Conservation (phyloP, 306 rosid species). For the Hippophae rhamnoides region DNA sequence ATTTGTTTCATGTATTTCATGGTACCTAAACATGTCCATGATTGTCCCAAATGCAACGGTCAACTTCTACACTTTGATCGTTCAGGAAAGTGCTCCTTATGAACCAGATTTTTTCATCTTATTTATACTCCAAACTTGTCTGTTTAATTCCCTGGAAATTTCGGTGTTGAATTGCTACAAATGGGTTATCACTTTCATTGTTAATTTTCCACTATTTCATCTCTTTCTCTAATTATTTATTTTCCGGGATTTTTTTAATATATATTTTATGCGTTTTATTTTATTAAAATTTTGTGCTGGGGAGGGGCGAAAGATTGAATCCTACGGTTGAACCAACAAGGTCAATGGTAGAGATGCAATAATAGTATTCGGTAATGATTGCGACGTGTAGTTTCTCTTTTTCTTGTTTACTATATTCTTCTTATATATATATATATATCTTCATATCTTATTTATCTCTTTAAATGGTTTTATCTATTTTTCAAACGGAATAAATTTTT, state of each 20-base stretch:
- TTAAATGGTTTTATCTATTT: too few species aligned
- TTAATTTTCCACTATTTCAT: not conserved
- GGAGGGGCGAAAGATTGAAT: constrained; percentile 12
- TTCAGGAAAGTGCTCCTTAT: constrained; percentile 52
- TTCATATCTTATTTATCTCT: too few species aligned
- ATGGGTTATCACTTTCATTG: constrained; percentile 3
- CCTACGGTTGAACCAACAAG: constrained; percentile 24
- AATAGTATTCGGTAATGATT: constrained; percentile 54
- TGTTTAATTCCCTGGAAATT: not conserved
- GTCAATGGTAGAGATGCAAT: constrained; percentile 38
- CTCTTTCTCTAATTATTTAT: not conserved
- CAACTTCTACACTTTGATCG: constrained; percentile 95
- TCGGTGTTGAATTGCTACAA: constrained; percentile 8
- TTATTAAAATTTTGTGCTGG: not conserved
- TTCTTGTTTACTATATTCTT: not conserved
- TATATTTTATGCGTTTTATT: not conserved
- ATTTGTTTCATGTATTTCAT: constrained; percentile 89
- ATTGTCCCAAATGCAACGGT: constrained; percentile 82
- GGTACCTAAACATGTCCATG: constrained; percentile 79
- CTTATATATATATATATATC: too few species aligned
- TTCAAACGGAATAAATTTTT: too few species aligned
- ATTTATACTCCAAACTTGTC: not conserved
- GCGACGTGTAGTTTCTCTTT: constrained; percentile 48
- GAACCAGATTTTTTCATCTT: constrained; percentile 3
- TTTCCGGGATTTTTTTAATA: not conserved